Percentiles rank a stretch among this genome's conserved stretches.
These are phyloP conservation scores for Paecilomyces sp. DNA, from an alignment of 2,329 filamentous ascomycete species.

Conservation along the genomic window DNA sequence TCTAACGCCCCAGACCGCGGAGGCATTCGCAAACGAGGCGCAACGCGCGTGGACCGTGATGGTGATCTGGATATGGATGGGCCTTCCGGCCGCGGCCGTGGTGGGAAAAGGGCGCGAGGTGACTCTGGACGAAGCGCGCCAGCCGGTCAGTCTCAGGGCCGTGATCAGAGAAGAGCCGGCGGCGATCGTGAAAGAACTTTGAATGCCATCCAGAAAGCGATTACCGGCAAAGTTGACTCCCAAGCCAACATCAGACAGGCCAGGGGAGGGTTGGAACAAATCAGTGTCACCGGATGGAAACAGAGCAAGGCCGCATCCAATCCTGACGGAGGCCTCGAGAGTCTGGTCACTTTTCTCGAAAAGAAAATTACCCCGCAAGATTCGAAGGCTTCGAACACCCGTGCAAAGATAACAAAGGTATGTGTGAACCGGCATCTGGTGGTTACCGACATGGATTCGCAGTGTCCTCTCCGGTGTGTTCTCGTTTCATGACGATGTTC, in stretches of 20 bases:
- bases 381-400: constrained; percentile 38
- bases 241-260: constrained; percentile 35
- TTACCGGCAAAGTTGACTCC: constrained; percentile 21
- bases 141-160: constrained; percentile 14
- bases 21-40: constrained; percentile 46
- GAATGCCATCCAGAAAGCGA: constrained; percentile 30
- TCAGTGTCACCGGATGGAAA: constrained; percentile 55
- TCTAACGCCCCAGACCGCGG: constrained; percentile 32
- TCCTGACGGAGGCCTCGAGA: constrained; percentile 58
- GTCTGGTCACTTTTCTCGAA: constrained; percentile 62
- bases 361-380: constrained; percentile 56
- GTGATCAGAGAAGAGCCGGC: constrained; percentile 13
- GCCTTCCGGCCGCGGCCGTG: constrained; percentile 25
- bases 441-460: constrained; percentile 33
- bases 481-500: constrained; percentile 37
- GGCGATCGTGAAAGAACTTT: constrained; percentile 18
- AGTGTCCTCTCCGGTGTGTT: constrained; percentile 29
- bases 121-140: constrained; percentile 17
- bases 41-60: constrained; percentile 48
- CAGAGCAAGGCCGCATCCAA: constrained; percentile 62
- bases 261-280: constrained; percentile 22
- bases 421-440: constrained; percentile 45
- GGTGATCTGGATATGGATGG: constrained; percentile 56
- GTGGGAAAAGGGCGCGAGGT: constrained; percentile 28
- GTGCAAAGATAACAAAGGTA: constrained; percentile 70